phyloP scores from a whole-genome alignment of 1,284 basidiomycete species.

The Trichosporon coremiiforme region DNA sequence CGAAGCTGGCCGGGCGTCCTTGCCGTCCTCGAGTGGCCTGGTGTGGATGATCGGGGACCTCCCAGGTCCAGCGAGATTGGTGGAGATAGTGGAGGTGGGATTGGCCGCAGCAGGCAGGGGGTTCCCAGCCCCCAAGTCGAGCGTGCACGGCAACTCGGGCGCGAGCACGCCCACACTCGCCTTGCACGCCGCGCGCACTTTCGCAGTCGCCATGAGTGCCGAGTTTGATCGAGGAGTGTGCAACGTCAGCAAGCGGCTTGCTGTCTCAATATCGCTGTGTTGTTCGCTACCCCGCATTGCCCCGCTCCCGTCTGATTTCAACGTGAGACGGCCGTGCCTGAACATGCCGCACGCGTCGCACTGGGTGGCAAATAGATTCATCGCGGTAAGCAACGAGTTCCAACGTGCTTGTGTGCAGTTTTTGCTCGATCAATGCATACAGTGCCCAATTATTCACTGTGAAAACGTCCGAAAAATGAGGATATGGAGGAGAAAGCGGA shows the following conservation, averaged over 20 bases:
- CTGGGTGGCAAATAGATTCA: not conserved
- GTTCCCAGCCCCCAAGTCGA: constrained; percentile 7
- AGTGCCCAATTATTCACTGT: constrained; percentile 12
- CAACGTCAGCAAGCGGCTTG: not conserved
- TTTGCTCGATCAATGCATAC: constrained; percentile 13
- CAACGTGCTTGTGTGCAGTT: too few relatives aligned
- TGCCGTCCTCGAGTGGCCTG: not conserved
- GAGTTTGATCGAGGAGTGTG: not conserved
- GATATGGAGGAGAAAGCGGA: not conserved
- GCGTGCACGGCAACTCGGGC: constrained; percentile 31
- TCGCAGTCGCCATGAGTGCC: constrained; percentile 18
- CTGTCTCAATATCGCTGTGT: not conserved
- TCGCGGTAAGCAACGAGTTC: too few relatives aligned
- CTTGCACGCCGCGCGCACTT: constrained; percentile 15
- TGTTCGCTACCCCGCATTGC: not conserved
- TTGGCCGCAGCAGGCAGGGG: not conserved
- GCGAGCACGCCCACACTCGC: constrained; percentile 26
- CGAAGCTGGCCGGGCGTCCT: not conserved
- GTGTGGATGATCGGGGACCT: too few relatives aligned
- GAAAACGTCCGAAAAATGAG: constrained; percentile 6
- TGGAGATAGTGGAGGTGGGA: not conserved
- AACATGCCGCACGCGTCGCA: not conserved
- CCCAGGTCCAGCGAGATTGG: too few relatives aligned
- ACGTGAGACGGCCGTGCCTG: not conserved
- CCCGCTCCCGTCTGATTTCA: not conserved